Base-by-base conservation (phyloP, 1,284 basidiomycete genomes). In the Papiliotrema terrestris region DNA sequence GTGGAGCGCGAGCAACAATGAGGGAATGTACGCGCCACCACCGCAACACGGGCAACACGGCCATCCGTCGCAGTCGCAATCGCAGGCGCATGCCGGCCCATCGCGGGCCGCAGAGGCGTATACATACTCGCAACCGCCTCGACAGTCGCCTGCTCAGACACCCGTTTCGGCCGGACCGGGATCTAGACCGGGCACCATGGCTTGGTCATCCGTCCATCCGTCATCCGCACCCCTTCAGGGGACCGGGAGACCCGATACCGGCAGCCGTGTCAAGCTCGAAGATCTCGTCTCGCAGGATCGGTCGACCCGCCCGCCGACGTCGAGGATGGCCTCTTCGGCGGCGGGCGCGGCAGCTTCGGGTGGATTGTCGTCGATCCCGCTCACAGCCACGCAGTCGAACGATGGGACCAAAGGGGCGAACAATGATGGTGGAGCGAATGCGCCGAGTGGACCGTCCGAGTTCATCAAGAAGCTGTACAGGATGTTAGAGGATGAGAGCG, bases 381-480 rank as follows among this genome's bases (percentile, higher is more conserved):
- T 58, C 4, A 42, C 23, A 19, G 35, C 39, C 11, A 36, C 52
- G 11, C 45, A 57, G 44, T 49, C 51, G 13, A 22, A 44, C 15
- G 51, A 46, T 43, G 36, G 29, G 20, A 15, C 44, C 15, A 43
- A 35, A 45, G 38, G 41, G 8, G 29, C 11, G 8, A 25, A 17
- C 36, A 13, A 41, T 15, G 15, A 20, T 26, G 23, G 38, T 37
- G 39, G 45, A 11, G 46, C 9, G 14, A 25, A 20, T 17, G 35
- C n/a, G 17, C 35, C 36, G 13, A 15, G 32, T 13, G 77, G 76
- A 9, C 74, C 78, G 8, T 71, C 73, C 61, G 93, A 97, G 77
- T 98, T 98, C 76, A 93, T 97, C 71, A 96, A 92, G 79, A 94
- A 94, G 78, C 80, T 98, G 15, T 95, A 89, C 86, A 91, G 89